phyloP scores from a whole-genome alignment of 164 flowering plant species.

The Magnolia sinica region DNA sequence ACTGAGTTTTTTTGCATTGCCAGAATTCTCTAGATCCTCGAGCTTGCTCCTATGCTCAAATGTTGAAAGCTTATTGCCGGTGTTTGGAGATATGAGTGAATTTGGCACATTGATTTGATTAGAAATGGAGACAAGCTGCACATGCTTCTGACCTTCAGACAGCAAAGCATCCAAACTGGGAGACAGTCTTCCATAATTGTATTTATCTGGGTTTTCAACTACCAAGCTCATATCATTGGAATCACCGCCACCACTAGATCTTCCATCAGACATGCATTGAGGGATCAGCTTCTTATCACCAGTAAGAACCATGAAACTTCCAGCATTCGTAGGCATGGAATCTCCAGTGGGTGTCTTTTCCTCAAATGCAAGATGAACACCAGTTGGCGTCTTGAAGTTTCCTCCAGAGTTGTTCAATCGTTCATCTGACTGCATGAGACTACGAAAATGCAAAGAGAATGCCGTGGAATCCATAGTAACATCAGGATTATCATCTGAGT shows the following conservation, averaged over 20 bases:
- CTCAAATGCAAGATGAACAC: constrained; percentile 30
- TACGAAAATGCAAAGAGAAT: constrained; percentile 82
- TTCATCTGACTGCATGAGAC: constrained; percentile 53
- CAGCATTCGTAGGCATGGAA: constrained; percentile 24
- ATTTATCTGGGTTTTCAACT: constrained; percentile 43
- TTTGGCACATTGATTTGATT: constrained; percentile 15
- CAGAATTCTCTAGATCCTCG: constrained; percentile 1
- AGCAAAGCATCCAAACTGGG: constrained; percentile 59
- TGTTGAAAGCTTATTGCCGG: constrained; percentile 3
- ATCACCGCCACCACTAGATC: constrained; percentile 30
- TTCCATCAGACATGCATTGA: constrained; percentile 24
- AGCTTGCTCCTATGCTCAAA: neutral
- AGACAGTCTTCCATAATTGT: constrained; percentile 68
- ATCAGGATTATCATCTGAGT: constrained; percentile 65
- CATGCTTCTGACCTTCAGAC: constrained; percentile 38
- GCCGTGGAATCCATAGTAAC: constrained; percentile 89
- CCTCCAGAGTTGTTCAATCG: constrained; percentile 29
- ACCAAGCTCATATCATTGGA: constrained; percentile 84
- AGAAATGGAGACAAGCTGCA: constrained; percentile 15
- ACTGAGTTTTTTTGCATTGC: constrained; percentile 7
- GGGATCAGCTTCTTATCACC: constrained; percentile 32
- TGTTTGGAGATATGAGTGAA: constrained; percentile 14
- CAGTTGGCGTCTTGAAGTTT: constrained; percentile 55
- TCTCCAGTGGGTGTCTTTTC: constrained; percentile 50
- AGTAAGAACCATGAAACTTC: constrained; percentile 63